Evolutionary conservation across 2,329 filamentous ascomycete genomes (phyloP), one percentile per base, ranked within the genome.

Genomic region (Scedosporium boydii): DNA sequence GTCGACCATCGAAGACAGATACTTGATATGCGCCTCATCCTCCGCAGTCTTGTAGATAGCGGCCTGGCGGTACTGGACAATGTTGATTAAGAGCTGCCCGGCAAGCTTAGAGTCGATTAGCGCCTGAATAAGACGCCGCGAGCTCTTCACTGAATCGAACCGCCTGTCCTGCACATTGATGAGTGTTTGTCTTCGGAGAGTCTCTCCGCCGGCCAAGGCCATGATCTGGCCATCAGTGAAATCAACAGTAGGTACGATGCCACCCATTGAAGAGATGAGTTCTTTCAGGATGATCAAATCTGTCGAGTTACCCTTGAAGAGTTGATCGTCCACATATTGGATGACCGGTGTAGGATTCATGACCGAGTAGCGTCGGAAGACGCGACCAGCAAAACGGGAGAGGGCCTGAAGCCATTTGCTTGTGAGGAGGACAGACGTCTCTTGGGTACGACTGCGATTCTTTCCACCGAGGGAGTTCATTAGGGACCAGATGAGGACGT

Each of bases 281-380:
- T 98, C 91, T 70, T 95, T 90, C 51, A 99, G 78, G 64, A 99
- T 90, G 66, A 96, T 91, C 41, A 99, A 80, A 72, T 98, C 93
- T 9, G 90, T 96, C 0, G 92, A 89, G 68, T 96, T 96, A 65
- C 93, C 89, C 59, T 82, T 83, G 59, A 87, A 83, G 4, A 99
- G 83, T 71, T 97, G 92, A 64, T 91, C 83, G 57, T 91, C 88
- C 66, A 98, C 90, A 71, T 97, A 98, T 73, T 93, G 90, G 59
- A 99, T 80, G 18, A 99, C 84, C 0, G 95, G 93, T 0, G 87
- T 87, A 1, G 91, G 86, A 68, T 95, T 89, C 80, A 98, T 88
- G 66, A 89, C 84, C 18, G 87, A 83, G 72, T 97, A 97, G 58
- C 91, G 87, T 69, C 89, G 88, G 73, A 96, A 98, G 2, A 96